Evolutionary conservation across 306 rosid genomes (phyloP), one percentile per base, ranked within the genome.

Genomic region (Casuarina cunninghamiana): DNA sequence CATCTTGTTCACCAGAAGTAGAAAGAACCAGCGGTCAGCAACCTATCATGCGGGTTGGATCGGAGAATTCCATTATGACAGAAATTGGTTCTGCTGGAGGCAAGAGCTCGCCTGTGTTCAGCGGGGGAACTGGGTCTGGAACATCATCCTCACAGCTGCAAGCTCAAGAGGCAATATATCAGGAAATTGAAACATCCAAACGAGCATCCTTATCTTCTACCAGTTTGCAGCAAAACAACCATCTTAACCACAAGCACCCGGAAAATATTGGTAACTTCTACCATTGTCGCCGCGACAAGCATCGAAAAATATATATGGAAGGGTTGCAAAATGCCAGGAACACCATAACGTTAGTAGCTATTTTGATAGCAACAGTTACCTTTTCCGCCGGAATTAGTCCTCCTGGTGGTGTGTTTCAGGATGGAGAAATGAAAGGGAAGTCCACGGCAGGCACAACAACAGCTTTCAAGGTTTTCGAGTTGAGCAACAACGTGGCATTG

Each of bases 301-400:
- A 79, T 51, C 75, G 77, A n/a, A 86, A 84, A 75, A 83, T 89
- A 79, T 88, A 93, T 45, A 80, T 54, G 76, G 96, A 93, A 83
- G 96, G 89, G 38, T 13, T 83, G 15, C 86, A 84, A 57, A 89
- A 90, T 82, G 96, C 92, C 0, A 90, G 97, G 77, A 93, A 87
- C 79, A 93, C 96, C 0, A 63, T 90, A 7, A 82, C 82, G 2
- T 45, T 90, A 69, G 92, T 93, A 35, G 87, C 97, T 19, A 67
- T 89, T 75, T 78, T 90, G 82, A 93, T 93, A 43, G 90, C 97
- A 0, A 86, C 96, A 0, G 91, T 89, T 11, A 85, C 93, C 48
- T 93, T 93, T 74, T 72, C 96, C 1, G 89, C 91, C 5, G 92
- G 94, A 8, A 83, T 86, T 4, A 82, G 21, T 75, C 96, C 93